Evolutionary conservation across 2,329 filamentous ascomycete species (phyloP), one percentile per base, ranked within the genome.

Genomic region (Verticillium albo-atrum): DNA sequence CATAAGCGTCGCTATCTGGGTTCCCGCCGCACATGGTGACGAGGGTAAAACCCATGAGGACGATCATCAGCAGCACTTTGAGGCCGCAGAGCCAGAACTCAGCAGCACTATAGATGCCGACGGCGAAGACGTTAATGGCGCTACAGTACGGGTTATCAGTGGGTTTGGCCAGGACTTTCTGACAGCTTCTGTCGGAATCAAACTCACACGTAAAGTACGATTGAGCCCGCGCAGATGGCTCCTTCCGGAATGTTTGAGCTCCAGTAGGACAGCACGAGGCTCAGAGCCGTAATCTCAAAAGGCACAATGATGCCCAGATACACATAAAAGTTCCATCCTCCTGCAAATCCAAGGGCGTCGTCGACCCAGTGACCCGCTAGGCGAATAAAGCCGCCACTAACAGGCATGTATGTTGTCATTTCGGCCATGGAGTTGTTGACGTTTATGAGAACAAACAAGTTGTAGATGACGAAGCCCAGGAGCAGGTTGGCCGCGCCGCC

Each of bases 21-120:
- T 85, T 78, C 54, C 85, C 86, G 30, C 86, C 86, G 1, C 88
- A 77, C 66, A 86, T 82, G 65, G 89, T 84, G 60, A 88, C 77
- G 30, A 89, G 72, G 15, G 83, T 83, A 64, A 87, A 81, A 57
- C 88, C 78, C 65, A 86, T 84, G 61, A 90, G 75, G 57, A 83
- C 82, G 61, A 89, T 70, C 54, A 89, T 83, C 20, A 89, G 76
- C 3, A 83, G 71, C 60, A 89, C 82, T 68, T 88, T 85, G 63
- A 86, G 72, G 51, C 74, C 75, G 2, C 83, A 81, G 3, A 86
- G 76, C 80, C 82, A 87, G 67, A 93, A 93, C 68, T 93, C 90
- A 12, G 87, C 83, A 69, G 90, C 87, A 63, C 88, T 88, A 66
- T 86, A 90, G 74, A 77, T 85, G 62, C 84, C 80, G 35, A 89